Evolutionary conservation across 1,284 basidiomycete species (phyloP), one percentile per base, ranked within the genome.

Genomic region (Schizophyllum amplum): DNA sequence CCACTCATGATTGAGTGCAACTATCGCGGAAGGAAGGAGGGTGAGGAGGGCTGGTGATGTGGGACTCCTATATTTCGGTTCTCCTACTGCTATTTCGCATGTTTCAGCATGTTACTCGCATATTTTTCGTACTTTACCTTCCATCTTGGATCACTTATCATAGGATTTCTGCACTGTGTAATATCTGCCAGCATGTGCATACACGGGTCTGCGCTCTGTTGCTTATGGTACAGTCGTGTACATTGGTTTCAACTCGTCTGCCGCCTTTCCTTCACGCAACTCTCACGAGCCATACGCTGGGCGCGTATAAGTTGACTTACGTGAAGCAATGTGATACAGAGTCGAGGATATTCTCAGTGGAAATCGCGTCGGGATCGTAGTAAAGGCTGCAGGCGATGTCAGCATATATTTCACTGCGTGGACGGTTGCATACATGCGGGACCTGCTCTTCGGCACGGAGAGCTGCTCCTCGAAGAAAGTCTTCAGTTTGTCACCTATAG

Each of bases 1-100:
- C 80, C 84, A 0, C 67, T 92, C n/a, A 69, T 92, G 6, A 77
- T 91, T 7, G 89, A 91, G 64, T 87, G 82, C 64, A 91, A 91
- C 65, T 90, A 82, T 67, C 72, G 76, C 56, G 83, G 81, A 24
- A 65, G 79, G 59, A 73, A 59, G 55, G 58, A 47, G 4, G 77
- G 77, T 0, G 74, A 81, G 60, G 79, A 80, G 61, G 79, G 79
- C 0, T 79, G 76, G 78, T 47, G 21, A 13, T 22, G 23, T 20
- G 15, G 57, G 25, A 51, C n/a, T 58, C 4, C 46, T 49, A 23
- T 23, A 20, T 5, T 7, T 20, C 47, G n/a, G n/a, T n/a, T 53
- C 24, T 22, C 9, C 7, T 53, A 4, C 25, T 20, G 24, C 20
- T 6, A 5, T 20, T 53, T 15, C 1, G n/a, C n/a, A 20, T 33